Evolutionary conservation across 1,284 basidiomycete species (phyloP).

Genomic region (Apiotrichum brassicae): DNA sequence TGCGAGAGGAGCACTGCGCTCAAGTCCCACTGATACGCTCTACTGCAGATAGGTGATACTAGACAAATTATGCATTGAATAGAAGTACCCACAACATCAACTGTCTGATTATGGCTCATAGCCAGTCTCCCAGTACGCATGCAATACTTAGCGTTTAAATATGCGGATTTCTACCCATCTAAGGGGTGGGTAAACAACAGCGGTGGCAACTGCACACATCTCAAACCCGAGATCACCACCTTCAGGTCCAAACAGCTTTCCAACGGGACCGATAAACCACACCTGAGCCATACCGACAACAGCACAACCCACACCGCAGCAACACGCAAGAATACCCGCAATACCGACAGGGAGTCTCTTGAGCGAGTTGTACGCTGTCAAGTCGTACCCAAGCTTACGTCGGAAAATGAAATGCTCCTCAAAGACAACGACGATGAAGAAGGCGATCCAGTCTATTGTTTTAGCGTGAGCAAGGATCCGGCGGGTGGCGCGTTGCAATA

Average conservation of each 20-base stretch:
- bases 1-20: too few species aligned
- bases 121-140: too few species aligned
- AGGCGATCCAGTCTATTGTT: constrained; percentile 16
- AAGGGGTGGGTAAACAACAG: constrained; percentile 30
- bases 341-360: constrained; percentile 54
- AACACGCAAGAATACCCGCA: constrained; percentile 54
- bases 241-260: constrained; percentile 47
- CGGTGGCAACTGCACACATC: constrained; percentile 37
- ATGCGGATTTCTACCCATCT: constrained; percentile 29
- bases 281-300: constrained; percentile 33
- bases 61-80: too few species aligned
- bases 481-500: constrained; percentile 35
- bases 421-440: constrained; percentile 52
- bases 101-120: too few species aligned
- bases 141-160: constrained; percentile 28
- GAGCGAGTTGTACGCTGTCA: constrained; percentile 54
- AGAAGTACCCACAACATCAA: too few species aligned
- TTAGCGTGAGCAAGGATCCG: too few species aligned
- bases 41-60: too few species aligned
- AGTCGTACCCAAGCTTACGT: constrained; percentile 53
- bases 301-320: constrained; percentile 51
- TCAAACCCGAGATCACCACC: constrained; percentile 59
- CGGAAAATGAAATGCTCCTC: constrained; percentile 59
- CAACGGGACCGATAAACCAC: constrained; percentile 56
- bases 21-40: too few species aligned